Base-by-base conservation (phyloP, 805 yeast genomes). In the Barnettozyma californica region DNA sequence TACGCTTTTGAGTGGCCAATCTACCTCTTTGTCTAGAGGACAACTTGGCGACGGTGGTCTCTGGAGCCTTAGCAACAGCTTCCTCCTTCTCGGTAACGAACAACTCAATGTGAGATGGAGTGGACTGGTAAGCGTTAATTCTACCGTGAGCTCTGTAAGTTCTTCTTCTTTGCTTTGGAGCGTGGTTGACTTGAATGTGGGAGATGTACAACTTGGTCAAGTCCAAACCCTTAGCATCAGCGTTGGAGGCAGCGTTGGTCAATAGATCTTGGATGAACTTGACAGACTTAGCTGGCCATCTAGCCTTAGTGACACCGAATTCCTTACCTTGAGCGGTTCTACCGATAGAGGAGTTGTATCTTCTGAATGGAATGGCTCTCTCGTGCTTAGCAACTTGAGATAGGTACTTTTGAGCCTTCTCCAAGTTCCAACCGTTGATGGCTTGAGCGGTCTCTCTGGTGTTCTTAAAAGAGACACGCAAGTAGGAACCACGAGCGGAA, bases 81-180 rank as follows among this genome's bases (percentile, higher is more conserved):
- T 91, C 98, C 65, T 80, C 94, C 76, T 83, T 87, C 84, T 94
- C 99, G 69, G 97, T 86, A 67, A 94, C 80, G 71, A 89, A 84
- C 71, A 94, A 81, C 83, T 94, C 99, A 74, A 94, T 92, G 87
- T 94, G 99, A 69, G 95, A 91, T 74, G 99, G 99, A 68, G 91
- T 81, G 55, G 98, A 88, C 81, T 90, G 95, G 94, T 90, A 94
- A 69, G 97, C 96, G 80, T 92, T 94, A 75, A 90, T 88, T 86
- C 99, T 94, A 87, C 99, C 99, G 86, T 92, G 98, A 69, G 99
- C 99, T 86, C 99, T 91, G 96, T 81, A 94, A 71, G 99, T 94
- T 82, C 99, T 90, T 83, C 99, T 92, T 84, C 98, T 94, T 81
- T 89, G 95, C 81, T 90, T 90, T 80, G 99, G 99, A 69, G 99